Percentiles rank a stretch among this genome's conserved stretches.
Evolutionary conservation across 2,329 filamentous ascomycete genomes (phyloP).

Genomic region (Mollisia scopiformis): DNA sequence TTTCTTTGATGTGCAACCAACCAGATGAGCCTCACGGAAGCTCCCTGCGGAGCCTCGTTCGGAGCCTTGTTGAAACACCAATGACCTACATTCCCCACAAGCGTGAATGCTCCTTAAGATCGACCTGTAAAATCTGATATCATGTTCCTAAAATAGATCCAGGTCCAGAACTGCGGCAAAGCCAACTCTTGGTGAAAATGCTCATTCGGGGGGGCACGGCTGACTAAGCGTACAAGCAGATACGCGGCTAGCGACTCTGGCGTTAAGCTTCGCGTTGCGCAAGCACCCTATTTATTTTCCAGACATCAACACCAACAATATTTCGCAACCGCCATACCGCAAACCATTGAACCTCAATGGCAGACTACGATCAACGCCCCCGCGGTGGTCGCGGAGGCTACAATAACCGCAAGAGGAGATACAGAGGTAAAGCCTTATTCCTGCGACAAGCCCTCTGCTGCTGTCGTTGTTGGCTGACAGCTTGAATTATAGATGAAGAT

Average conservation of each 20-base stretch:
- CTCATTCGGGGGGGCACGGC: not conserved
- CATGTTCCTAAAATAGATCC: not conserved
- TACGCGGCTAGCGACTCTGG: not conserved
- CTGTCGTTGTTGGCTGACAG: too few relatives aligned
- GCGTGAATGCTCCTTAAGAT: not conserved
- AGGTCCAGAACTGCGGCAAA: too few relatives aligned
- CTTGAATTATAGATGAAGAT: conserved; percentile 65
- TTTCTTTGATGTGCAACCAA: not conserved
- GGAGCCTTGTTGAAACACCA: not conserved
- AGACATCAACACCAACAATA: conserved; percentile 4
- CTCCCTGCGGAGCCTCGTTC: not conserved
- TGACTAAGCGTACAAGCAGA: not conserved
- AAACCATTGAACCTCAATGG: conserved; percentile 42
- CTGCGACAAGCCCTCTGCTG: too few relatives aligned
- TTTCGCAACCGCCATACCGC: not conserved
- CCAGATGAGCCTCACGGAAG: not conserved
- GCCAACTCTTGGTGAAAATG: not conserved
- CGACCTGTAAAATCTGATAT: not conserved
- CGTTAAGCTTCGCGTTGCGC: not conserved
- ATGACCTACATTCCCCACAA: not conserved
- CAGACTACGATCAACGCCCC: conserved; percentile 50
- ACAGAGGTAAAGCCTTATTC: conserved; percentile 62
- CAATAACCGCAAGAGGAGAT: conserved; percentile 74
- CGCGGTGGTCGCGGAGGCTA: conserved; percentile 45
- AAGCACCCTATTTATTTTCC: conserved; percentile 19